Evolutionary conservation across 2,329 filamentous ascomycete genomes (phyloP).

Genomic region (Penicillium palitans): DNA sequence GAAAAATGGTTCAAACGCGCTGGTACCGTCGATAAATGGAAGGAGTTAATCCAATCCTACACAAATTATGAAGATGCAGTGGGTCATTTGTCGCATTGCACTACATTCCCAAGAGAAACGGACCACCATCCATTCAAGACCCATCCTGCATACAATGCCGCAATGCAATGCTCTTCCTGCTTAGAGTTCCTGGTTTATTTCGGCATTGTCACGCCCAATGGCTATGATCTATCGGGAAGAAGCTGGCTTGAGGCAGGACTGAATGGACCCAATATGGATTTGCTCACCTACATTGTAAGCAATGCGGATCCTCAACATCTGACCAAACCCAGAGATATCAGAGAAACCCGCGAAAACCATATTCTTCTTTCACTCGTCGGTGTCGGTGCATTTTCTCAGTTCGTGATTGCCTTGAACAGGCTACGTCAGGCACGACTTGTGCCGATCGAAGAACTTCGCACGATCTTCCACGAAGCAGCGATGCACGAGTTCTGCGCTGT

Average conservation of each 20-base stretch:
- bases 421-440: not conserved
- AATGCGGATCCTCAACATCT: not conserved
- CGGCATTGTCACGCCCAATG: not conserved
- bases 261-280: slow-evolving; percentile 1
- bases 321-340: not conserved
- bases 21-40: not conserved
- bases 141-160: slow-evolving; percentile 1
- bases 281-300: not conserved
- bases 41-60: not conserved
- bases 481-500: slow-evolving; percentile 6
- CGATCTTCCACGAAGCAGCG: slow-evolving; percentile 3
- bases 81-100: not conserved
- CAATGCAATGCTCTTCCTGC: not conserved
- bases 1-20: not conserved
- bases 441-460: not conserved
- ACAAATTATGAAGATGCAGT: not conserved
- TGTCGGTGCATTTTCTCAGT: not conserved
- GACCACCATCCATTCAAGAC: slow-evolving; percentile 3
- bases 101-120: not conserved
- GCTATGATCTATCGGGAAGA: slow-evolving; percentile 5
- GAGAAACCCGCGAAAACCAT: not conserved
- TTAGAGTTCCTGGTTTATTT: not conserved
- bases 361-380: slow-evolving; percentile 1
- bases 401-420: not conserved
- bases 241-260: slow-evolving; percentile 7